phyloP scores from a whole-genome alignment of 179 eudicot species.

The Silene vulgaris region DNA sequence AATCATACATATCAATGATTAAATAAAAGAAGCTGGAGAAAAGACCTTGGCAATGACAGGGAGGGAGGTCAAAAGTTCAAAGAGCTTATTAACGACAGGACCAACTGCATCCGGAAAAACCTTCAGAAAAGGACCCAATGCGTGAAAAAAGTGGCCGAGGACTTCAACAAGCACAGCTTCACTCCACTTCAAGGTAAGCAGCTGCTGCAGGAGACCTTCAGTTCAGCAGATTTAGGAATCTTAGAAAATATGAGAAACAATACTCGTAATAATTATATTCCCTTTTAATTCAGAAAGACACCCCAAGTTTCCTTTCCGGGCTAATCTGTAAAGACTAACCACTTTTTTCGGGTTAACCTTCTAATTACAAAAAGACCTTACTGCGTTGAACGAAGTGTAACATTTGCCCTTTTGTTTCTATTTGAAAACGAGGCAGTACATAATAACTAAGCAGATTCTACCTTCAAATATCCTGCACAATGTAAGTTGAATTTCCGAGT shows the following conservation, averaged over 20 bases:
- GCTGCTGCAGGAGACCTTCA: constrained; percentile 83
- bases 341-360: neutral
- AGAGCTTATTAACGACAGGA: constrained; percentile 75
- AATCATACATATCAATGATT: neutral
- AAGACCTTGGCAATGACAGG: constrained; percentile 67
- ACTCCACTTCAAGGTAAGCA: constrained; percentile 79
- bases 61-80: constrained; percentile 76
- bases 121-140: constrained; percentile 87
- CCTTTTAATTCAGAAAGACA: neutral
- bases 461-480: constrained; percentile 79
- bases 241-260: constrained; percentile 30
- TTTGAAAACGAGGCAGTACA: neutral
- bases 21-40: constrained; percentile 10
- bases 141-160: constrained; percentile 83
- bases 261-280: constrained; percentile 13
- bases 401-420: neutral
- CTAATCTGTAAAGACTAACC: neutral
- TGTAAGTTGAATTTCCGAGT: constrained; percentile 51
- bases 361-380: neutral
- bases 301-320: neutral
- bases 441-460: constrained; percentile 22
- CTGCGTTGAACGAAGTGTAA: neutral
- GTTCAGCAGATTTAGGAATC: constrained; percentile 23
- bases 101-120: constrained; percentile 79
- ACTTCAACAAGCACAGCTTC: constrained; percentile 78